These are phyloP conservation scores for Pleurotus platypus DNA, from an alignment of 768 basidiomycete genomes.

Conservation along the genomic window DNA sequence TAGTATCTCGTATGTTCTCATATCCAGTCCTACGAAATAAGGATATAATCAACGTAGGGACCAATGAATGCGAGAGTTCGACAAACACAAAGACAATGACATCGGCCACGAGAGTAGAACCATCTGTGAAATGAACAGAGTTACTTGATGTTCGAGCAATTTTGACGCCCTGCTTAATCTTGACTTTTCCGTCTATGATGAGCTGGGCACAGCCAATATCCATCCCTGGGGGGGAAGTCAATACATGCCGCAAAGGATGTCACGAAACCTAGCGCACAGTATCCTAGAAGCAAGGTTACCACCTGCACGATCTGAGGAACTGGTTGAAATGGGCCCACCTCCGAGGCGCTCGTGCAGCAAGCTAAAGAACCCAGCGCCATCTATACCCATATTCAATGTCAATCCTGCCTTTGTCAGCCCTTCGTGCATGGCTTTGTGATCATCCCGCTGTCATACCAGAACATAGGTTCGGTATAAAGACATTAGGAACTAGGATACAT, in stretches of 20 bases:
- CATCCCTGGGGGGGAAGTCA: constrained; percentile 18
- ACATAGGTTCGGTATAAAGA: too few relatives aligned
- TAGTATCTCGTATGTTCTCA: constrained; percentile 22
- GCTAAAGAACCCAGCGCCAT: constrained; percentile 25
- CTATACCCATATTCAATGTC: constrained; percentile 28
- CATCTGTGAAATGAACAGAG: constrained; percentile 34
- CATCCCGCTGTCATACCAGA: too few relatives aligned
- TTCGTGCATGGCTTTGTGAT: constrained; percentile 29
- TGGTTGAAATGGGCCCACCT: constrained; percentile 20
- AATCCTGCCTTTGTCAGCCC: constrained; percentile 32
- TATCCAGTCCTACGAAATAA: constrained; percentile 21
- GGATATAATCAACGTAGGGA: background rate
- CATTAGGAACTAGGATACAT: too few relatives aligned
- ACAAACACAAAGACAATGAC: constrained; percentile 42
- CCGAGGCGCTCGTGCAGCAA: constrained; percentile 25
- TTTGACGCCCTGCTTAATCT: constrained; percentile 51
- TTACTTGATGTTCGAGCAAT: constrained; percentile 30
- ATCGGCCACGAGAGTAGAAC: constrained; percentile 35
- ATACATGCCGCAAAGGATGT: background rate
- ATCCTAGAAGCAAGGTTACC: constrained; percentile 4
- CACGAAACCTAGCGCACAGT: constrained; percentile 6
- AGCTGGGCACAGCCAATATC: constrained; percentile 50
- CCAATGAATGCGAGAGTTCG: background rate
- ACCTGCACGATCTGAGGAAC: background rate
- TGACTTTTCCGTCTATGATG: constrained; percentile 52